Conservation (phyloP, 352 stramenopile species). For the Phytopythium aichiense region DNA sequence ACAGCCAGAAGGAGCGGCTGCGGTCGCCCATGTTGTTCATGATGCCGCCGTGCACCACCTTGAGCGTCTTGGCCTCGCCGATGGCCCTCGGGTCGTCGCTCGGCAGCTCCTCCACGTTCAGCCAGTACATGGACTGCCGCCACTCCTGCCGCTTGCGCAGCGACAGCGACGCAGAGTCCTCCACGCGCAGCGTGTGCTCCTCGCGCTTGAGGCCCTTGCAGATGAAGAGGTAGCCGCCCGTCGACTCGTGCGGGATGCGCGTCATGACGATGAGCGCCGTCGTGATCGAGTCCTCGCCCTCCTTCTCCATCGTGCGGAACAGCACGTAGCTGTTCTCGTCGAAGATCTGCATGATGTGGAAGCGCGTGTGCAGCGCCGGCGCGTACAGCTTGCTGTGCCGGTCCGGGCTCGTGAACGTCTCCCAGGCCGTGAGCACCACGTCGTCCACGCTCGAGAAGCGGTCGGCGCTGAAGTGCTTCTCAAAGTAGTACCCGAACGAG, state of each 20-base stretch:
- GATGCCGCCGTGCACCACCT: slow-evolving; percentile 45
- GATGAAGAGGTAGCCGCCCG: slow-evolving; percentile 41
- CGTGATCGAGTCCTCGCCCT: slow-evolving; percentile 53
- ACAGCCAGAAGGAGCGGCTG: slow-evolving; percentile 51
- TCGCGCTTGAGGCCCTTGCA: slow-evolving; percentile 48
- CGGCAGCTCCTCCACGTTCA: slow-evolving; percentile 35
- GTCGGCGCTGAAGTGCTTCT: slow-evolving; percentile 31
- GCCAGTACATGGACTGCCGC: slow-evolving; percentile 57
- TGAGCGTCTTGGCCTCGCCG: slow-evolving; percentile 17
- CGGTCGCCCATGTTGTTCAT: slow-evolving; percentile 62
- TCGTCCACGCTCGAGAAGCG: slow-evolving; percentile 18
- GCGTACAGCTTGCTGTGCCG: slow-evolving; percentile 48
- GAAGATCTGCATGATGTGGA: slow-evolving; percentile 56
- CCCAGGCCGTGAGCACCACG: slow-evolving; percentile 33
- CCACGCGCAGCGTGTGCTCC: slow-evolving; percentile 42
- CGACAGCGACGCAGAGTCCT: slow-evolving; percentile 38
- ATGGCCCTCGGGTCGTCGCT: slow-evolving; percentile 7
- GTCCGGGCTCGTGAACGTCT: slow-evolving; percentile 39
- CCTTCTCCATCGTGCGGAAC: slow-evolving; percentile 56
- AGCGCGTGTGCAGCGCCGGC: slow-evolving; percentile 43
- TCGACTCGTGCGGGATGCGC: slow-evolving; percentile 31
- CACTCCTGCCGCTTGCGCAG: slow-evolving; percentile 51
- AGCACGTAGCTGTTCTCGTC: slow-evolving; percentile 48
- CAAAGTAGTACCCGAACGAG: slow-evolving; percentile 51
- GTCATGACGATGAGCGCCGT: slow-evolving; percentile 56